Percentiles rank a stretch among this genome's conserved stretches.
Conservation (phyloP, 768 basidiomycete genomes). For the Leccinum boreale region DNA sequence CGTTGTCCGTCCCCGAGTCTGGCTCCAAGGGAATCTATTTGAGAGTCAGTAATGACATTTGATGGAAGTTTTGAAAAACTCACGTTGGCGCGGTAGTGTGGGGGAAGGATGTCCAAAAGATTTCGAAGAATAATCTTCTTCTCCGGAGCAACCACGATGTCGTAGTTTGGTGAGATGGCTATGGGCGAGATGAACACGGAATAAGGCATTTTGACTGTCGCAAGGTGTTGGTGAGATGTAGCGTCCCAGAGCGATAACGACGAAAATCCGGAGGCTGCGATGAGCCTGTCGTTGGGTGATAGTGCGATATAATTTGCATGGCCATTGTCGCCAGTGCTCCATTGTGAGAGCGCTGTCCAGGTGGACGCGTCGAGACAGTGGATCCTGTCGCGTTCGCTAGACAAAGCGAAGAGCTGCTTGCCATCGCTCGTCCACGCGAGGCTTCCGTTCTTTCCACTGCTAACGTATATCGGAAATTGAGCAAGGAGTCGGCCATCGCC, state of each 20-base stretch:
- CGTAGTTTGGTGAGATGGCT: not conserved
- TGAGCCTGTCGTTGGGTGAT: not conserved
- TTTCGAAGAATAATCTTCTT: not conserved
- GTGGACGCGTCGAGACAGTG: not conserved
- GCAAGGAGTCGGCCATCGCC: not conserved
- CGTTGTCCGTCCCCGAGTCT: too few relatives aligned
- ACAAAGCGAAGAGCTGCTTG: not conserved
- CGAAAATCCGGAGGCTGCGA: not conserved
- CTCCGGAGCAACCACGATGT: not conserved
- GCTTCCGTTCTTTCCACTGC: not conserved
- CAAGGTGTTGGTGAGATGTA: not conserved
- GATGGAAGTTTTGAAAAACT: not conserved
- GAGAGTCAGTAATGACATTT: not conserved
- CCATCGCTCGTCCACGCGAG: not conserved
- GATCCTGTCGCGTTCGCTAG: not conserved
- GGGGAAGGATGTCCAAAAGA: not conserved
- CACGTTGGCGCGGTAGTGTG: not conserved
- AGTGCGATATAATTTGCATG: not conserved
- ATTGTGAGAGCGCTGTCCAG: not conserved
- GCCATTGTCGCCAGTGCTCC: not conserved
- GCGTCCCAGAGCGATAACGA: not conserved
- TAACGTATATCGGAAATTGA: not conserved
- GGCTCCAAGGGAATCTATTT: not conserved
- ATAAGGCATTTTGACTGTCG: not conserved
- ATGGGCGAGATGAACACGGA: not conserved